Evolutionary conservation across 495 filamentous ascomycete genomes (phyloP).

Genomic region (Parathielavia hyrcaniae): DNA sequence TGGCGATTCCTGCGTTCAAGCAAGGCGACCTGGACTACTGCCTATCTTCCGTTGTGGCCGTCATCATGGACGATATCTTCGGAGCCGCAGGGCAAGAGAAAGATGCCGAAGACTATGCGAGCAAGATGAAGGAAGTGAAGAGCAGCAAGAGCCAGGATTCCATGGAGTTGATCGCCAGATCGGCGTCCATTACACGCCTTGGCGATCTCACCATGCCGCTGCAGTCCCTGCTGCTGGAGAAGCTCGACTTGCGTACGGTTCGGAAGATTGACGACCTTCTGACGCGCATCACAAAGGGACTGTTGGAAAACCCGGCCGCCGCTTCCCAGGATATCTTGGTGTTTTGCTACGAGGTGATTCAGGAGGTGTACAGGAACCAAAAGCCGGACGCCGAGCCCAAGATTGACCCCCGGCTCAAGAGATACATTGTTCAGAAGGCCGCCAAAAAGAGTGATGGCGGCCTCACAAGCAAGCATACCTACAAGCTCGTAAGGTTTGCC

Average conservation of each 20-base stretch:
- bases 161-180: constrained; percentile 85
- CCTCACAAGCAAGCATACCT: constrained; percentile 65
- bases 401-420: constrained; percentile 55
- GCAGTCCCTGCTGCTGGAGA: constrained; percentile 70
- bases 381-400: constrained; percentile 41
- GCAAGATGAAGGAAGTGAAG: constrained; percentile 95
- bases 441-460: constrained; percentile 60
- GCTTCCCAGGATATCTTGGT: constrained; percentile 71
- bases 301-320: constrained; percentile 70
- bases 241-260: constrained; percentile 67
- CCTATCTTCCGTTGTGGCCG: constrained; percentile 62
- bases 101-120: constrained; percentile 90
- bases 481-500: constrained; percentile 80
- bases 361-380: constrained; percentile 66
- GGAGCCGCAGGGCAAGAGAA: constrained; percentile 95
- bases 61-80: constrained; percentile 98
- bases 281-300: constrained; percentile 71
- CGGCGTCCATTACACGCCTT: constrained; percentile 66
- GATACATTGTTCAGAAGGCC: constrained; percentile 71
- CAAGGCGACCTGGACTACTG: constrained; percentile 89
- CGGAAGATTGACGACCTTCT: constrained; percentile 89
- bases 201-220: constrained; percentile 68
- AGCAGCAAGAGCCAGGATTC: constrained; percentile 96
- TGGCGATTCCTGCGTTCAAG: constrained; percentile 62
- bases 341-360: constrained; percentile 90